Percentiles rank a stretch among this genome's conserved stretches.
Conservation (phyloP, 225 moss, liverwort and hornwort genomes). For the Physcomitrium patens region DNA sequence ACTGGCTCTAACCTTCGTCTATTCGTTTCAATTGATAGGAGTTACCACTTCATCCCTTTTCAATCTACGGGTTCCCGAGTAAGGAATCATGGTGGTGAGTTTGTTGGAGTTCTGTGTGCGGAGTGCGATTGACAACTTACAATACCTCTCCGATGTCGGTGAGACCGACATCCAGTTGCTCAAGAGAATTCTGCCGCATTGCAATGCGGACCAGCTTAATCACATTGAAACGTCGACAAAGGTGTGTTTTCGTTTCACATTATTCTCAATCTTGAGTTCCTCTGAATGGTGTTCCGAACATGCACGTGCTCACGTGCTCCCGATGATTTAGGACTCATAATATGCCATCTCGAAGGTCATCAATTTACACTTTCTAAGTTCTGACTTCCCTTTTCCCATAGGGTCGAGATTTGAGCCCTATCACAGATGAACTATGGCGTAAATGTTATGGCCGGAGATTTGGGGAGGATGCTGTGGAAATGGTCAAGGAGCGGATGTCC, state of each 20-base stretch:
- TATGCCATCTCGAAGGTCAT: background rate
- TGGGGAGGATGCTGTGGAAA: constrained; percentile 71
- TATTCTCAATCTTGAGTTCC: background rate
- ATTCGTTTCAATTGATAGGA: background rate
- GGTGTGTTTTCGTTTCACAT: constrained; percentile 36
- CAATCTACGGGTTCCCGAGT: background rate
- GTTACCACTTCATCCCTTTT: background rate
- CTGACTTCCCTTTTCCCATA: constrained; percentile 29
- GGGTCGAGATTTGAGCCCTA: constrained; percentile 82
- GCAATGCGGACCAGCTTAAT: constrained; percentile 86
- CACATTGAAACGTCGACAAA: constrained; percentile 70
- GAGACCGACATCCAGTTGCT: constrained; percentile 71
- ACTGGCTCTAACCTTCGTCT: background rate
- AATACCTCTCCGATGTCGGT: constrained; percentile 82
- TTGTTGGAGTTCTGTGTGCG: constrained; percentile 82
- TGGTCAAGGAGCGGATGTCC: constrained; percentile 72
- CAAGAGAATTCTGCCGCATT: constrained; percentile 78
- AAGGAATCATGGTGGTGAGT: constrained; percentile 57
- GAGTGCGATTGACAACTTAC: constrained; percentile 87
- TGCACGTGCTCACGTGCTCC: background rate
- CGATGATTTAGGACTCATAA: background rate
- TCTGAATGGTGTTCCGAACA: constrained; percentile 1
- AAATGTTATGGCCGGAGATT: constrained; percentile 80
- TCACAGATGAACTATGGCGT: constrained; percentile 88
- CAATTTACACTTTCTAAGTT: background rate